Evolutionary conservation across 2,329 filamentous ascomycete genomes (phyloP), one percentile per base, ranked within the genome.

Genomic region (Fusarium sp.): DNA sequence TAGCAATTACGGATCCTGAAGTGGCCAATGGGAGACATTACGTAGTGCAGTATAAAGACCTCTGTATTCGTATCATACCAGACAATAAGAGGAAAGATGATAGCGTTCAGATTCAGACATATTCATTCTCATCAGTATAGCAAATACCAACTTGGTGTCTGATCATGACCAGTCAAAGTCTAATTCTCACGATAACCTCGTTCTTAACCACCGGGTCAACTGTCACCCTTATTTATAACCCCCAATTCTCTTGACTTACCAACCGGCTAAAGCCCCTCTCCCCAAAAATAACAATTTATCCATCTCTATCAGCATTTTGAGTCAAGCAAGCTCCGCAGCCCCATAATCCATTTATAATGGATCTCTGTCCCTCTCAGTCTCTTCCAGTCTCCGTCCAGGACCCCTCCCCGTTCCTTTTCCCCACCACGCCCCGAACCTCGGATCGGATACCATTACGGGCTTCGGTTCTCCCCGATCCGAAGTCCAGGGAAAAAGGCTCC

Each of bases 1-100:
- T 75, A 74, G 68, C 71, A 74, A 74, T 75, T 62, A 61, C 57
- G 47, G 59, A 57, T 41, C 61, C 61, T 40, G 23, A 25, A 48
- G 23, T 37, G 23, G 32, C 45, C 21, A 49, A 43, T 47, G 30
- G 25, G 34, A 51, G n/a, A 18, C 34, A 49, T 49, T 49, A 32
- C 20, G n/a, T 49, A 32, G 27, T 32, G 28, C 28, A 12, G 28
- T 30, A 18, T 34, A 37, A 11, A 18, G n/a, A n/a, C 18, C 18
- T 37, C 32, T 37, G 16, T 18, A 37, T 37, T 16, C 32, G 4
- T 37, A 37, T 34, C 5, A 16, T 32, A 16, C 14, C 16, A 34
- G 27, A 21, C 6, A 32, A 23, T 32, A 5, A 18, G 21, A 23
- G 21, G 21, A 18, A 18, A 6, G 4, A 6, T n/a, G 11, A 25